Evolutionary conservation across 1,139 yeast species (phyloP).

Genomic region (Protomyces inundatus): DNA sequence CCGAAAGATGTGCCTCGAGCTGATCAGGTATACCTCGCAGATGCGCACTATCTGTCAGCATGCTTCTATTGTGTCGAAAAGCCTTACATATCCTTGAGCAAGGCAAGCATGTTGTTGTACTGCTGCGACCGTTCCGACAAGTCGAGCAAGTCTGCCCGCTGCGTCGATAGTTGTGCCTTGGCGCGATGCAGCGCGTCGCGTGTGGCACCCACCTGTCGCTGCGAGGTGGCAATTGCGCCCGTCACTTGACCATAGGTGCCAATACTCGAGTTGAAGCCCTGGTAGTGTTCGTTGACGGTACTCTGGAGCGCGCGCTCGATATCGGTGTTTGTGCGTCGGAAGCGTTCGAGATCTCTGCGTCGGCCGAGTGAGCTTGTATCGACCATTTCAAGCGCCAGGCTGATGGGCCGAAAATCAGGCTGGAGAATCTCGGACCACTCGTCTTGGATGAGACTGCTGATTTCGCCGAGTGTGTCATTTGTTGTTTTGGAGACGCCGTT

Average conservation of each 20-base stretch:
- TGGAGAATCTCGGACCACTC: slow-evolving; percentile 21
- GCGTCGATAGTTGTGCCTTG: slow-evolving; percentile 50
- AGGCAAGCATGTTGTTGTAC: slow-evolving; percentile 64
- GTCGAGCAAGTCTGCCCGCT: slow-evolving; percentile 56
- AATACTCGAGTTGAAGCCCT: slow-evolving; percentile 74
- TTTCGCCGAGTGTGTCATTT: slow-evolving; percentile 11
- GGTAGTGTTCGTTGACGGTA: slow-evolving; percentile 72
- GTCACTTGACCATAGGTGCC: slow-evolving; percentile 67
- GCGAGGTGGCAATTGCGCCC: slow-evolving; percentile 54
- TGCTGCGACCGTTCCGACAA: slow-evolving; percentile 58
- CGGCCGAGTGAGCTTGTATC: slow-evolving; percentile 86
- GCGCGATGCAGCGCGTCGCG: slow-evolving; percentile 49
- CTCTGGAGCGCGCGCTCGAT: slow-evolving; percentile 56
- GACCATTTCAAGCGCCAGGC: slow-evolving; percentile 69
- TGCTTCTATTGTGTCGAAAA: background rate
- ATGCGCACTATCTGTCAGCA: slow-evolving; percentile 50
- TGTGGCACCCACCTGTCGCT: slow-evolving; percentile 50
- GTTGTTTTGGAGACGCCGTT: slow-evolving; percentile 14
- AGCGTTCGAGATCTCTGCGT: slow-evolving; percentile 63
- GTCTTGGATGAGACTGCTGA: slow-evolving; percentile 6
- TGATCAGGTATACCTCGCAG: slow-evolving; percentile 56
- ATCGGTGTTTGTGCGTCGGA: slow-evolving; percentile 49
- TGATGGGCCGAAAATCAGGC: slow-evolving; percentile 62
- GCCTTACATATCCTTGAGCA: slow-evolving; percentile 44
- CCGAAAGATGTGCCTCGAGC: slow-evolving; percentile 60